phyloP scores from a whole-genome alignment of 2,329 filamentous ascomycete genomes.

The Fusarium stilboides region DNA sequence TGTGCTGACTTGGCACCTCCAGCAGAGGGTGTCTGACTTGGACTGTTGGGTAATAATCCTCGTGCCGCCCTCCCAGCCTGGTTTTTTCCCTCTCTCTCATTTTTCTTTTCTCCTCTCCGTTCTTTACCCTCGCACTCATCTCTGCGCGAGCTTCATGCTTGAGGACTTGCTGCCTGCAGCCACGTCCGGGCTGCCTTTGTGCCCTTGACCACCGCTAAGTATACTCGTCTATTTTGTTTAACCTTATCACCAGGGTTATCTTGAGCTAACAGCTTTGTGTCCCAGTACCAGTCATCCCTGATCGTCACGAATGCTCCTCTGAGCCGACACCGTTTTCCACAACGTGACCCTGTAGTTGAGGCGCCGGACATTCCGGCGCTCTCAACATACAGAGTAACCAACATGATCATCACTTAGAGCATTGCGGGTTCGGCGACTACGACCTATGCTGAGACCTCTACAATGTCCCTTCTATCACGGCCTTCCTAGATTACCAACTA shows the following conservation, averaged over 20 bases:
- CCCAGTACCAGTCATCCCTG: neutral
- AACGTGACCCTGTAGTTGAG: neutral
- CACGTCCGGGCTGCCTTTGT: neutral
- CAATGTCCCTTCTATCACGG: neutral
- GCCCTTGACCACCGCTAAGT: neutral
- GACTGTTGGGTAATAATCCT: neutral
- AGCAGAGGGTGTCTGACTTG: neutral
- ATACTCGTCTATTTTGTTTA: neutral
- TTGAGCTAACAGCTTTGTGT: neutral
- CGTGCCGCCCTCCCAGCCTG: neutral
- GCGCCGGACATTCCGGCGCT: conserved; percentile 5
- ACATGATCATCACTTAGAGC: conserved; percentile 11
- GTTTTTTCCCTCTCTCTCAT: neutral
- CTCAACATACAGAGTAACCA: conserved; percentile 2
- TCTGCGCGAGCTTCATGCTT: neutral
- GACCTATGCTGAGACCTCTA: neutral
- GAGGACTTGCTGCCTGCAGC: too few relatives aligned
- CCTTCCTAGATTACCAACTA: neutral
- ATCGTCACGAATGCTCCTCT: neutral
- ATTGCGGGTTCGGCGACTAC: neutral
- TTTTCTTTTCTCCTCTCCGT: neutral
- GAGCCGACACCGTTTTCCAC: neutral
- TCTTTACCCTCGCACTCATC: neutral
- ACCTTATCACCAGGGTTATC: neutral
- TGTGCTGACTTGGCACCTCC: neutral